Conservation (phyloP, 768 basidiomycete genomes). For the Kondoa malvinella region DNA sequence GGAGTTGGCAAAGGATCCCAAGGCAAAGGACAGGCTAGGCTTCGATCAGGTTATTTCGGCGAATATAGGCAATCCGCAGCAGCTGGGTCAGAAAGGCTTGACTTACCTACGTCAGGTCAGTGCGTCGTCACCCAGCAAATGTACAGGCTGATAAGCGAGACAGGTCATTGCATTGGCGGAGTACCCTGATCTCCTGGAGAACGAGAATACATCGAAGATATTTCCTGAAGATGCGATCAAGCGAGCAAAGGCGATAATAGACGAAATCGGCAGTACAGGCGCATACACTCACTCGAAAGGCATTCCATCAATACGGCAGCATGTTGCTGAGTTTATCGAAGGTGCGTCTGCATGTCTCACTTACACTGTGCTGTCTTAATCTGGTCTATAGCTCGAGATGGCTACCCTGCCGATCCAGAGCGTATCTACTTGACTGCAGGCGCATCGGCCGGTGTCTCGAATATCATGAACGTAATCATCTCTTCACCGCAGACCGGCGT, state of each 20-base stretch:
- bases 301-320: slow-evolving; percentile 66
- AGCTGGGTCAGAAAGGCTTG: slow-evolving; percentile 80
- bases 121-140: background rate
- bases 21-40: slow-evolving; percentile 43
- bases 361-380: background rate
- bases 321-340: slow-evolving; percentile 75
- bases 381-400: slow-evolving; percentile 50
- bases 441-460: slow-evolving; percentile 83
- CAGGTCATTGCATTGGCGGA: slow-evolving; percentile 83
- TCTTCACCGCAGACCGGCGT: slow-evolving; percentile 51
- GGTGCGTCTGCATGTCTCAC: slow-evolving; percentile 37
- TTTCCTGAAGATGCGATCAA: slow-evolving; percentile 75
- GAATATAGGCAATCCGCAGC: slow-evolving; percentile 97
- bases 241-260: slow-evolving; percentile 60
- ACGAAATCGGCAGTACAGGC: slow-evolving; percentile 78
- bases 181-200: slow-evolving; percentile 64
- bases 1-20: slow-evolving; percentile 42
- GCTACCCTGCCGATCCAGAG: slow-evolving; percentile 60
- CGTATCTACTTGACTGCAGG: slow-evolving; percentile 90
- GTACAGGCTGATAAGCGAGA: background rate
- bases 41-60: slow-evolving; percentile 79
- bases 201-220: slow-evolving; percentile 45
- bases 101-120: slow-evolving; percentile 80
- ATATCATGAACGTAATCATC: slow-evolving; percentile 64
- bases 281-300: slow-evolving; percentile 95